These are phyloP conservation scores for Lyophyllum shimeji DNA, from an alignment of 768 basidiomycete genomes.

Conservation along the genomic window DNA sequence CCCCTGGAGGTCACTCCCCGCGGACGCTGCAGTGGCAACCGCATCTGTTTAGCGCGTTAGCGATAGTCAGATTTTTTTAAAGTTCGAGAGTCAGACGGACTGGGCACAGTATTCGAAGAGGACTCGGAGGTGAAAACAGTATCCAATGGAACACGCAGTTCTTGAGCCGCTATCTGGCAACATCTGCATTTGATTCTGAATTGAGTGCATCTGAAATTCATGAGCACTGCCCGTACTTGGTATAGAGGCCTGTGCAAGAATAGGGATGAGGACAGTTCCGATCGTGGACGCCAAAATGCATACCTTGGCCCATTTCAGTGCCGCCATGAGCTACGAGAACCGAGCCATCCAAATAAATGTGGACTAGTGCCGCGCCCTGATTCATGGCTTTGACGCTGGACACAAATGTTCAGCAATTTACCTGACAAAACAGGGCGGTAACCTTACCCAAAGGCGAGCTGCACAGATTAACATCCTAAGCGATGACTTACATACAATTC, in stretches of 20 bases:
- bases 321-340: constrained; percentile 17
- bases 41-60: background rate
- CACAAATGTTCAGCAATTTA: background rate
- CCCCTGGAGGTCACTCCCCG: constrained; percentile 16
- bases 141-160: constrained; percentile 12
- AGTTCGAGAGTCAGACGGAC: background rate
- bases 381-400: constrained; percentile 9
- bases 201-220: background rate
- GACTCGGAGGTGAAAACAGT: constrained; percentile 16
- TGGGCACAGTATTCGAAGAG: constrained; percentile 14
- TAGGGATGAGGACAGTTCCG: background rate
- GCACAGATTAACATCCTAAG: background rate
- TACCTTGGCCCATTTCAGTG: constrained; percentile 20
- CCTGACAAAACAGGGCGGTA: background rate
- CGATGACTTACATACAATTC: too few relatives aligned
- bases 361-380: constrained; percentile 16
- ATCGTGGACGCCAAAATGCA: background rate
- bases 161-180: constrained; percentile 17
- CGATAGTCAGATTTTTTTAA: background rate
- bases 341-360: constrained; percentile 18
- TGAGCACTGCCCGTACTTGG: background rate
- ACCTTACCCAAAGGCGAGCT: constrained; percentile 17
- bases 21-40: constrained; percentile 11
- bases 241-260: constrained; percentile 2
- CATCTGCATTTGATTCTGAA: constrained; percentile 2